Percentiles rank a stretch among this genome's conserved stretches.
Conservation (phyloP, 2,329 filamentous ascomycete genomes). For the Penicillium psychrosexuale region DNA sequence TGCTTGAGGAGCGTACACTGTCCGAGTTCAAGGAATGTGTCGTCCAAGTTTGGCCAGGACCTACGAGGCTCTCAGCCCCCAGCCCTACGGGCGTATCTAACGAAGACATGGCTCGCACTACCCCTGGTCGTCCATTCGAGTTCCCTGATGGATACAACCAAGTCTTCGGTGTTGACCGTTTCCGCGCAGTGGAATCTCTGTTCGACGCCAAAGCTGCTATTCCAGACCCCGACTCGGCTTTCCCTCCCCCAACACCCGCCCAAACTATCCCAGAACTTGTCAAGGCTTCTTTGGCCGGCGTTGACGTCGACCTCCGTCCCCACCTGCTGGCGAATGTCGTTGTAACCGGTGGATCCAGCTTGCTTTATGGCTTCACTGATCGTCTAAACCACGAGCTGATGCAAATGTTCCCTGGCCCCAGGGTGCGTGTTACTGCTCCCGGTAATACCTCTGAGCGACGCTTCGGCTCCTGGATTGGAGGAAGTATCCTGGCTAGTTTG, state of each 20-base stretch:
- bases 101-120: slow-evolving; percentile 69
- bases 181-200: slow-evolving; percentile 79
- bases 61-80: slow-evolving; percentile 59
- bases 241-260: slow-evolving; percentile 58
- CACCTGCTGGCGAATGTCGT: slow-evolving; percentile 85
- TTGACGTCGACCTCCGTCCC: slow-evolving; percentile 85
- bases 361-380: slow-evolving; percentile 90
- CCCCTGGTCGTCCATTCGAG: slow-evolving; percentile 85
- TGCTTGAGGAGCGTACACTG: slow-evolving; percentile 88
- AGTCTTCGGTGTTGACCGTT: slow-evolving; percentile 86
- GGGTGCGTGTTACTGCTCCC: slow-evolving; percentile 84
- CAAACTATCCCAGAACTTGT: slow-evolving; percentile 85
- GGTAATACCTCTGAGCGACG: slow-evolving; percentile 83
- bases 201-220: slow-evolving; percentile 83
- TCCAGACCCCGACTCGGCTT: slow-evolving; percentile 43
- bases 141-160: slow-evolving; percentile 97
- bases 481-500: slow-evolving; percentile 89
- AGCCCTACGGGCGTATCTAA: slow-evolving; percentile 58
- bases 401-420: slow-evolving; percentile 75
- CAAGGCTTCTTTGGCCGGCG: slow-evolving; percentile 68
- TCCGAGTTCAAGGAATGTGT: slow-evolving; percentile 98
- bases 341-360: slow-evolving; percentile 80
- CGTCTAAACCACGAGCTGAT: slow-evolving; percentile 81
- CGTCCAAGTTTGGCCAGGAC: slow-evolving; percentile 87
- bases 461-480: slow-evolving; percentile 94